Conservation (phyloP, 495 filamentous ascomycete genomes). For the Pseudomonodictys pantanalensis region DNA sequence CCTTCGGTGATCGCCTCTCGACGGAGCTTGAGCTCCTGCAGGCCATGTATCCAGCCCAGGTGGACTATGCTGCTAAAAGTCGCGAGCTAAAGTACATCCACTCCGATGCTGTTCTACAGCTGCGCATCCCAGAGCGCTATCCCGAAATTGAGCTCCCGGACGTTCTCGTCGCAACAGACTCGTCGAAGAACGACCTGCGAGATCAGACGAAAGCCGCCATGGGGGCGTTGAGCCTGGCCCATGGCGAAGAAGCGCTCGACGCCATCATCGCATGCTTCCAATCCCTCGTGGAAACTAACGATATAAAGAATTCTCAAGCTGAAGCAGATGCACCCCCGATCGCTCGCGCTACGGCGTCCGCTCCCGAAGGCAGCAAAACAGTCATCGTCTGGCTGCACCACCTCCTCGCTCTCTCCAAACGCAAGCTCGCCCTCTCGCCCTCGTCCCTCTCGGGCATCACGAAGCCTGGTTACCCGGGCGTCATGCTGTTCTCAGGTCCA, state of each 20-base stretch:
- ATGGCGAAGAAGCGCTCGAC: conserved; percentile 41
- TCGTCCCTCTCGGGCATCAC: conserved; percentile 37
- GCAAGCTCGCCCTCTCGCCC: conserved; percentile 40
- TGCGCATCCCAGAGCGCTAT: conserved; percentile 39
- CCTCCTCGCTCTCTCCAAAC: conserved; percentile 42
- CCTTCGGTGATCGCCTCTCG: too few species aligned
- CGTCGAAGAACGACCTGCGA: conserved; percentile 32
- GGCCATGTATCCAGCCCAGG: conserved; percentile 41
- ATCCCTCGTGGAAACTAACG: conserved; percentile 19
- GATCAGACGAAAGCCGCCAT: conserved; percentile 31
- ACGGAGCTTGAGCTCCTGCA: conserved; percentile 38
- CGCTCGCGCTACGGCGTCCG: neutral
- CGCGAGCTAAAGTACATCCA: conserved; percentile 35
- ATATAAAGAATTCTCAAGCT: neutral
- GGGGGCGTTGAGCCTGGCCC: neutral
- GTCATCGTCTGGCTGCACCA: conserved; percentile 45
- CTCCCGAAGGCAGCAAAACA: conserved; percentile 26
- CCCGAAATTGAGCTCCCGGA: conserved; percentile 30
- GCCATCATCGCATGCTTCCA: conserved; percentile 38
- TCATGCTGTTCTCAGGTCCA: conserved; percentile 40
- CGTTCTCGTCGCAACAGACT: conserved; percentile 32
- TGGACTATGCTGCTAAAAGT: conserved; percentile 27
- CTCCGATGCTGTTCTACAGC: conserved; percentile 19
- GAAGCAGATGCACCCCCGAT: neutral
- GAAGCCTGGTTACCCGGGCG: conserved; percentile 45